phyloP scores from a whole-genome alignment of 306 rosid species.

The Cercis canadensis region DNA sequence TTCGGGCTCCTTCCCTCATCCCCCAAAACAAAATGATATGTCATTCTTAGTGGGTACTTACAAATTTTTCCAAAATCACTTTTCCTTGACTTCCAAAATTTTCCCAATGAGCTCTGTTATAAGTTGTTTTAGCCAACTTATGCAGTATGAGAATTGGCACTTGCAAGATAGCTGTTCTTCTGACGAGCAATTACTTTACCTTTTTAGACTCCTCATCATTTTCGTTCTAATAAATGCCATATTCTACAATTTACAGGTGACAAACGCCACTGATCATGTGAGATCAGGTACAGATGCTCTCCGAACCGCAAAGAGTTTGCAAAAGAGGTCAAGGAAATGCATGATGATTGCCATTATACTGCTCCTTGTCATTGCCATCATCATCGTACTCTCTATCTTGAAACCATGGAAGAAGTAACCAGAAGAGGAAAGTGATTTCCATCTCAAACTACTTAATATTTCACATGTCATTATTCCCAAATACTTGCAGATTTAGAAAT shows the following conservation, averaged over 20 bases:
- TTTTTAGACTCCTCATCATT: no score
- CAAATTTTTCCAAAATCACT: not conserved
- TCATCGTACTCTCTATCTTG: slow-evolving; percentile 61
- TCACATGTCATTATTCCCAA: not conserved
- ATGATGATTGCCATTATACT: slow-evolving; percentile 74
- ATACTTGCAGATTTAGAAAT: not conserved
- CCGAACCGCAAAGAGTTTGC: slow-evolving; percentile 73
- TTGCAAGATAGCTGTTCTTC: not conserved
- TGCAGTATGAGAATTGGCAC: not conserved
- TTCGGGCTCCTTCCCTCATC: no score
- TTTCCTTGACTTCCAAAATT: no score
- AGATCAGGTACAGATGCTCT: slow-evolving; percentile 73
- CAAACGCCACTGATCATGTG: slow-evolving; percentile 84
- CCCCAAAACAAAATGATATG: no score
- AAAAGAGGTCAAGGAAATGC: slow-evolving; percentile 86
- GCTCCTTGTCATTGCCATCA: slow-evolving; percentile 67
- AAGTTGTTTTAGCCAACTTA: not conserved
- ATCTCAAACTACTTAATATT: not conserved
- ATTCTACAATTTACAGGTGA: slow-evolving; percentile 58
- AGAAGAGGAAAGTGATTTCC: slow-evolving; percentile 25
- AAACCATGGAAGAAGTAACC: slow-evolving; percentile 82
- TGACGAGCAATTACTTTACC: not conserved
- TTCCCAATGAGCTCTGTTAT: not conserved
- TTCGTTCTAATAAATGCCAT: not conserved
- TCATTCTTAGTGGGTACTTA: no score